Evolutionary conservation across 257 asterid genomes (phyloP), one percentile per base, ranked within the genome.

Genomic region (Nicotiana benthamiana): DNA sequence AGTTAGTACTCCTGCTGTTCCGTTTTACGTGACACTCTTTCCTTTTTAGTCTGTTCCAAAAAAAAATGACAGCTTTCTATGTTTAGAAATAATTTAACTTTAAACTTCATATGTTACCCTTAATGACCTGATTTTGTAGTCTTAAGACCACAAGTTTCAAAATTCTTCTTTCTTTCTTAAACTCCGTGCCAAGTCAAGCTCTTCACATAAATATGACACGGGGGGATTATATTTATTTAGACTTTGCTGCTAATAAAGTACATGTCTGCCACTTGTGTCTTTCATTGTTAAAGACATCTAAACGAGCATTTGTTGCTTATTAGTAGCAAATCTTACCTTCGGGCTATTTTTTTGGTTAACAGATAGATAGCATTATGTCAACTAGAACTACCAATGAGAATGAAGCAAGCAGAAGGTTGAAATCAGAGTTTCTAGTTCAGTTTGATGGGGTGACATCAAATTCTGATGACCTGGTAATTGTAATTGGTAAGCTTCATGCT

Each of bases 301-400:
- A 70, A 74, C 1, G 22, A 8, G 9, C 43, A 74, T 48, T 20
- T 5, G 43, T 51, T 32, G 16, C 79, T 48, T 24, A 48, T 48
- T 48, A 59, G 79, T 48, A 74, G 61, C 61, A 70, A 79, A 48
- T 8, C 82, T 64, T 79, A 79, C 76, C 64, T 79, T 64, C 32
- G 65, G 64, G 52, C 24, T 79, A 43, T 79, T 64, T 79, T 53
- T 79, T 64, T 79, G 82, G 82, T 66, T 83, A 24, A 75, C 94
- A 95, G 99, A 95, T 95, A 36, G 99, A 95, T 86, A 95, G 99
- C 86, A 91, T 93, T 82, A 95, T 95, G 99, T 95, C 99, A 67
- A 86, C 97, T 59, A 93, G 99, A 86, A 95, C 96, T 12, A 89
- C 93, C 75, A 89, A 86, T 75, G 99, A 95, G 87, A 95, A 95